phyloP scores from a whole-genome alignment of 2,329 filamentous ascomycete species.

The Ascochyta pisi region DNA sequence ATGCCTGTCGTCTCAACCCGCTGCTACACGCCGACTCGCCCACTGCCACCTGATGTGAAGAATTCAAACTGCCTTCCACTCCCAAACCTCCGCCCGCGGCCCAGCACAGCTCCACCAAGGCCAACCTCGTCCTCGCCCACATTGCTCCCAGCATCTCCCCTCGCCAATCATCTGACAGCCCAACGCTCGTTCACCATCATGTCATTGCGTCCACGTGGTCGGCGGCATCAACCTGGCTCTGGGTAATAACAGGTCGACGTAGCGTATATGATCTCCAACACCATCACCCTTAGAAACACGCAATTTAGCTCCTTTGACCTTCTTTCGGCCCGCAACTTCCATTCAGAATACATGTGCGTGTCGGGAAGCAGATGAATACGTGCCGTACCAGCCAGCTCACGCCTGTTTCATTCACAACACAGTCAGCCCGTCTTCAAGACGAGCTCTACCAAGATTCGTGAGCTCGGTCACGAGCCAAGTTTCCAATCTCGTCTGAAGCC shows the following conservation, averaged over 20 bases:
- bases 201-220: conserved; percentile 17
- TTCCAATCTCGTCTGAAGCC: conserved; percentile 4
- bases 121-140: background rate
- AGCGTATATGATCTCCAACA: conserved; percentile 20
- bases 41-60: conserved; percentile 12
- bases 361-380: conserved; percentile 7
- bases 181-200: conserved; percentile 14
- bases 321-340: conserved; percentile 6
- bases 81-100: conserved; percentile 9
- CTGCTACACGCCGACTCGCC: conserved; percentile 2
- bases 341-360: conserved; percentile 2
- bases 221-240: conserved; percentile 15
- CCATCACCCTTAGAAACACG: conserved; percentile 8
- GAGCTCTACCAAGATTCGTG: background rate
- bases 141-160: background rate
- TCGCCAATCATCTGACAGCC: conserved; percentile 12
- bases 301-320: conserved; percentile 8
- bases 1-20: conserved; percentile 16
- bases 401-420: conserved; percentile 4
- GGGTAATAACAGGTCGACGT: conserved; percentile 11
- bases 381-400: conserved; percentile 11
- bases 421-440: background rate
- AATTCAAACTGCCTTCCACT: conserved; percentile 5
- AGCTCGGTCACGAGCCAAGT: background rate
- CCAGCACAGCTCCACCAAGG: background rate